Evolutionary conservation across 306 rosid genomes (phyloP).

Genomic region (Cicer bijugum): DNA sequence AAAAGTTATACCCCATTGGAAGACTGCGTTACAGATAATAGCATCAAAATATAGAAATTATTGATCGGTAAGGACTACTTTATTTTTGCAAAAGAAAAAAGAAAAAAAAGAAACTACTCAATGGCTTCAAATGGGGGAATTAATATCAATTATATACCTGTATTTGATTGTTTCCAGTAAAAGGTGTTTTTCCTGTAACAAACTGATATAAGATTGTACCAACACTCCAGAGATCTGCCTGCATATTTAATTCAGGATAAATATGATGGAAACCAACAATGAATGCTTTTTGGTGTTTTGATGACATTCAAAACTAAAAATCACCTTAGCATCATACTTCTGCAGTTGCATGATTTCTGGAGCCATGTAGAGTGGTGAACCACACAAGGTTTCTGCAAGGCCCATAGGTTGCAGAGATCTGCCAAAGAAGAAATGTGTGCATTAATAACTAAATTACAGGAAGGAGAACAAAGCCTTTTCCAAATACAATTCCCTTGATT

Average conservation of each 20-base stretch:
- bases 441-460: conserved; percentile 36
- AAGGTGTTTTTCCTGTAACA: conserved; percentile 93
- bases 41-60: conserved; percentile 27
- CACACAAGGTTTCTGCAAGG: conserved; percentile 99
- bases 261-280: conserved; percentile 46
- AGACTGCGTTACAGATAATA: conserved; percentile 23
- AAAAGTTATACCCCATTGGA: conserved; percentile 40
- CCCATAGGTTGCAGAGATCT: conserved; percentile 95
- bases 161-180: conserved; percentile 86
- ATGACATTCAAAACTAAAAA: conserved; percentile 31
- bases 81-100: conserved; percentile 22
- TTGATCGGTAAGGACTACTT: conserved; percentile 24
- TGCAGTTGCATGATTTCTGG: conserved; percentile 99
- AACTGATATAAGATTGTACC: conserved; percentile 94
- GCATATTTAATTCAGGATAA: conserved; percentile 61
- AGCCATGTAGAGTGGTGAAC: conserved; percentile 99
- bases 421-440: conserved; percentile 42
- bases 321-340: conserved; percentile 98
- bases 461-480: conserved; percentile 28
- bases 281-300: conserved; percentile 18
- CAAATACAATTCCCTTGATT: conserved; percentile 26
- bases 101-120: not conserved
- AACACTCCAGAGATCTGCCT: conserved; percentile 99
- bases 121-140: not conserved
- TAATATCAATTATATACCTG: conserved; percentile 59